Percentiles rank a stretch among this genome's conserved stretches.
These are phyloP conservation scores for Fulvia fulva DNA, from an alignment of 2,329 filamentous ascomycete genomes.

Conservation along the genomic window DNA sequence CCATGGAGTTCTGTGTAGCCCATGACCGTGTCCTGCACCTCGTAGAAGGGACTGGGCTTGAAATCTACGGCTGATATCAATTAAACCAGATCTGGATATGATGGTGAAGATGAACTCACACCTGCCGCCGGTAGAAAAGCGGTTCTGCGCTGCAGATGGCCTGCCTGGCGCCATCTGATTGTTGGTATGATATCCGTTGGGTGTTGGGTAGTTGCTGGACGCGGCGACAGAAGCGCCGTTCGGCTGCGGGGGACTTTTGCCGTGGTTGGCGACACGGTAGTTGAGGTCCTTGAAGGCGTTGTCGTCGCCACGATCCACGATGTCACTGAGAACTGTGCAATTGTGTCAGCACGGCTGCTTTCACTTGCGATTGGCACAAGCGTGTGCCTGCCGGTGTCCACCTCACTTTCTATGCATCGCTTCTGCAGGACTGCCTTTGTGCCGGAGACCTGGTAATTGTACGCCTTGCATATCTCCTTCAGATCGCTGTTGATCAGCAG, in stretches of 20 bases:
- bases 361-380: not conserved
- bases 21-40: slow-evolving; percentile 62
- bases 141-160: slow-evolving; percentile 11
- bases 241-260: slow-evolving; percentile 32
- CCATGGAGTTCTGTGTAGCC: slow-evolving; percentile 67
- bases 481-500: slow-evolving; percentile 63
- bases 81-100: not conserved
- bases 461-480: slow-evolving; percentile 69
- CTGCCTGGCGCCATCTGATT: slow-evolving; percentile 16
- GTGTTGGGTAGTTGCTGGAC: slow-evolving; percentile 4
- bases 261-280: slow-evolving; percentile 40
- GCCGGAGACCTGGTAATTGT: slow-evolving; percentile 72
- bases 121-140: slow-evolving; percentile 11
- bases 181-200: slow-evolving; percentile 13
- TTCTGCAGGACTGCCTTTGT: slow-evolving; percentile 79
- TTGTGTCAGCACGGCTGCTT: slow-evolving; percentile 9
- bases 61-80: slow-evolving; percentile 40
- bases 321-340: slow-evolving; percentile 37
- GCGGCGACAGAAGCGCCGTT: slow-evolving; percentile 12
- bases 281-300: slow-evolving; percentile 37
- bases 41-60: slow-evolving; percentile 83
- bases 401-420: slow-evolving; percentile 69
- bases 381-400: slow-evolving; percentile 1
- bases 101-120: slow-evolving; percentile 14
- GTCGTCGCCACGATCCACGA: slow-evolving; percentile 34